A percentile compares a stretch with the other conserved stretches of the same genome.
Evolutionary conservation across 495 filamentous ascomycete species (phyloP).

Genomic region (Aspergillus sclerotioniger): DNA sequence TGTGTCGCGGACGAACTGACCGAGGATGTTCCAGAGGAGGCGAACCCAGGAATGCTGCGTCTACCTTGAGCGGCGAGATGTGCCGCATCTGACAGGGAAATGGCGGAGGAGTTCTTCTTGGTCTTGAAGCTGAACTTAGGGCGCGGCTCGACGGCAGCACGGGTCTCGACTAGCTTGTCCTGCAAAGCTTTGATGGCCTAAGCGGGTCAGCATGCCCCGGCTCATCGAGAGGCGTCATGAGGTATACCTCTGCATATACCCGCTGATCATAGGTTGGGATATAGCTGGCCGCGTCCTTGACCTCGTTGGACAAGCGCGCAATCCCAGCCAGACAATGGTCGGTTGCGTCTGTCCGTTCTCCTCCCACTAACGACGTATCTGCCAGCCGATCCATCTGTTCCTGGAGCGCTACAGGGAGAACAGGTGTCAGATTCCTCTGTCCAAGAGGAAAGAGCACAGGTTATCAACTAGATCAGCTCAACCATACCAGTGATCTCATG

Average conservation of each 20-base stretch:
- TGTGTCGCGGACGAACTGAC: constrained; percentile 48
- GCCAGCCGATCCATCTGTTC: constrained; percentile 58
- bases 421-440: constrained; percentile 17
- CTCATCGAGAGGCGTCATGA: not conserved
- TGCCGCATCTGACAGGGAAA: constrained; percentile 56
- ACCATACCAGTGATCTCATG: constrained; percentile 63
- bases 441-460: constrained; percentile 10
- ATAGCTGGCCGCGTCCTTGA: constrained; percentile 65
- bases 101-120: constrained; percentile 55
- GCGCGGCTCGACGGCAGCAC: constrained; percentile 58
- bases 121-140: constrained; percentile 74
- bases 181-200: constrained; percentile 68
- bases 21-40: constrained; percentile 44
- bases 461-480: constrained; percentile 12
- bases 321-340: constrained; percentile 68
- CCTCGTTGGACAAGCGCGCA: constrained; percentile 61
- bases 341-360: constrained; percentile 61
- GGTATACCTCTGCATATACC: constrained; percentile 63
- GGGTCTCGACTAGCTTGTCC: constrained; percentile 60
- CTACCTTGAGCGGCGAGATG: constrained; percentile 49
- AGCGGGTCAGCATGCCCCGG: constrained; percentile 4
- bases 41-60: constrained; percentile 42
- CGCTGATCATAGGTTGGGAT: constrained; percentile 77
- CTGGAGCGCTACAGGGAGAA: constrained; percentile 50
- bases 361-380: constrained; percentile 49